Base-by-base conservation (phyloP, 257 asterid genomes). In the Sherardia arvensis region DNA sequence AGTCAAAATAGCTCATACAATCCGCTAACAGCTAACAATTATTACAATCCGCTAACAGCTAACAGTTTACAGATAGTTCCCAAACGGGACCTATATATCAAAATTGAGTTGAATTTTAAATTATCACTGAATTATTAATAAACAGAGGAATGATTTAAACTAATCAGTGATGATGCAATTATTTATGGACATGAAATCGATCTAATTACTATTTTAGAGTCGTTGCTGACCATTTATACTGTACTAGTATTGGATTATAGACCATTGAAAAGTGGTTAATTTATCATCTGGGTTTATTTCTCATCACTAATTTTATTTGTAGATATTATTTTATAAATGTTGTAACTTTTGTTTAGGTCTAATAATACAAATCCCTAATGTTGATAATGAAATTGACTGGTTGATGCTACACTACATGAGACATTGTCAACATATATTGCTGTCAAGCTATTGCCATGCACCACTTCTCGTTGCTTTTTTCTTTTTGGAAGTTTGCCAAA, bases 321-420 rank as follows among this genome's bases (percentile, higher is more conserved):
- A n/a, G n/a, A n/a, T n/a, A n/a, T 3, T 34, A 36, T 36, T 36
- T 1, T 36, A 36, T 9, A 36, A 36, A 36, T 10, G 11, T 36
- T 36, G n/a, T n/a, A n/a, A 34, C 11, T 8, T 34, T 34, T 34
- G 11, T 34, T 34, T 6, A 34, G 40, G 45, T 36, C 11, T 36
- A 36, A 36, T 36, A 36, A 36, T 36, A 8, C 45, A 36, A 36
- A 36, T 0, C 34, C 36, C 62, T 33, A 28, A 27, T 57, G 62
- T 25, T 57, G 62, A 57, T 57, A 25, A 57, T 25, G 40, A 57
- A 27, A 57, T 57, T 57, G 62, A 57, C 62, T 40, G 8, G 38
- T 57, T 15, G 30, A 32, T 17, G 20, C 29, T 32, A 32, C 4
- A 0, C 10, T 6, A 5, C 14, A 17, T 27, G 62, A 14, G 30